These are phyloP conservation scores for Prunus yedoensis DNA, from an alignment of 331 rosid species.

Conservation along the genomic window DNA sequence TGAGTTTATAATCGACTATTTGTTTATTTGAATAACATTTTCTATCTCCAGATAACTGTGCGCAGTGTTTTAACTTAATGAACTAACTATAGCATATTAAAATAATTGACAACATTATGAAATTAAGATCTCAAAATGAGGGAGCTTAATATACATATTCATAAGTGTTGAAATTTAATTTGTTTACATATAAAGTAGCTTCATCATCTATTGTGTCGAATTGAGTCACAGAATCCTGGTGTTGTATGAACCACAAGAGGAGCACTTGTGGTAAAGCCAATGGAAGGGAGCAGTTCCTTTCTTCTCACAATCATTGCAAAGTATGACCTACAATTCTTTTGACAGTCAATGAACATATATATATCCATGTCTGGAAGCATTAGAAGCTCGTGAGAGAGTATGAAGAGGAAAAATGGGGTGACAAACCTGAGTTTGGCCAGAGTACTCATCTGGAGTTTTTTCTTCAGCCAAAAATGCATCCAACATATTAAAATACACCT, in stretches of 20 bases:
- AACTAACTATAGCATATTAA: not conserved
- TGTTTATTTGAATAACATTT: not conserved
- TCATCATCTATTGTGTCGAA: constrained; percentile 26
- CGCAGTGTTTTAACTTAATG: not conserved
- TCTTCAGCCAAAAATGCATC: constrained; percentile 83
- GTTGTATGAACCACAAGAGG: constrained; percentile 80
- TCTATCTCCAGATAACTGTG: no score
- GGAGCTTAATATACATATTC: not conserved
- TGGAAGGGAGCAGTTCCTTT: constrained; percentile 78
- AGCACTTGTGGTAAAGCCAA: constrained; percentile 86
- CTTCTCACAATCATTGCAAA: constrained; percentile 94
- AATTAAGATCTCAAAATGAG: not conserved
- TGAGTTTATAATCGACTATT: not conserved
- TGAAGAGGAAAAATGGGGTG: constrained; percentile 2
- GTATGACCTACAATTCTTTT: constrained; percentile 60
- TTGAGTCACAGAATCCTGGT: constrained; percentile 63
- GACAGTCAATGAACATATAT: constrained; percentile 10
- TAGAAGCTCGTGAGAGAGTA: not conserved
- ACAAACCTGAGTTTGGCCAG: constrained; percentile 68
- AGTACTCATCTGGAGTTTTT: constrained; percentile 55
- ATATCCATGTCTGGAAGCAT: constrained; percentile 13
- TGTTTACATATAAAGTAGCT: constrained; percentile 28
- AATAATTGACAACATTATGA: not conserved
- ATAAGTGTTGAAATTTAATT: constrained; percentile 12
- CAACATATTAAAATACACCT: constrained; percentile 78